These are phyloP conservation scores for Alternaria gansuensis DNA, from an alignment of 2,329 filamentous ascomycete genomes.

Conservation along the genomic window DNA sequence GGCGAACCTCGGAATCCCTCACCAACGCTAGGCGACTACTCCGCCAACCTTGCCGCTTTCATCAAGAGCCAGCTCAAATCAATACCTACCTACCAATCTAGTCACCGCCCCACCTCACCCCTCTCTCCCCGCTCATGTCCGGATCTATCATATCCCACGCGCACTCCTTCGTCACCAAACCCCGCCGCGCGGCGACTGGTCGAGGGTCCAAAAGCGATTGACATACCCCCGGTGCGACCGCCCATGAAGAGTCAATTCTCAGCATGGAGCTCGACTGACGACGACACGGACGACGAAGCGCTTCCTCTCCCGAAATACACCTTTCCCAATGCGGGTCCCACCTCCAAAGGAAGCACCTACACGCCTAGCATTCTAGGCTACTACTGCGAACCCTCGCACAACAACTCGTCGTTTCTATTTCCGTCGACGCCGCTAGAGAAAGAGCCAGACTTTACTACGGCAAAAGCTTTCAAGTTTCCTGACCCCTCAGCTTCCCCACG, in stretches of 20 bases:
- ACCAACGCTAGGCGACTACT: conserved; percentile 44
- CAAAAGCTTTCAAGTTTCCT: conserved; percentile 37
- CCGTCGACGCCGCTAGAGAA: conserved; percentile 42
- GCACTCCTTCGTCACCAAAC: conserved; percentile 35
- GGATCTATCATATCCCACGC: conserved; percentile 37
- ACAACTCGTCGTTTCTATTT: conserved; percentile 44
- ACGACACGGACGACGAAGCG: conserved; percentile 43
- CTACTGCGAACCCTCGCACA: conserved; percentile 43
- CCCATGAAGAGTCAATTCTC: conserved; percentile 49
- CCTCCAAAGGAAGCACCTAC: conserved; percentile 32
- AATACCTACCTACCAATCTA: conserved; percentile 44
- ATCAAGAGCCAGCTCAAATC: conserved; percentile 48
- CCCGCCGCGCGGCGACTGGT: conserved; percentile 25
- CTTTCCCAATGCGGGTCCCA: conserved; percentile 3
- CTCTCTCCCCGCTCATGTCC: conserved; percentile 46
- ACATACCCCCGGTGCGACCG: conserved; percentile 45
- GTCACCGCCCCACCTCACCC: conserved; percentile 29
- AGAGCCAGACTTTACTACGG: conserved; percentile 32
- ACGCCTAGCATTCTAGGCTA: conserved; percentile 46
- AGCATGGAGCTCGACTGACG: conserved; percentile 51
- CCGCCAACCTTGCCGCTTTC: conserved; percentile 50
- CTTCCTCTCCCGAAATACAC: conserved; percentile 29
- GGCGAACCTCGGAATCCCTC: conserved; percentile 15
- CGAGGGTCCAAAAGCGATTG: conserved; percentile 38
- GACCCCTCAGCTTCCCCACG: conserved; percentile 23